These are phyloP conservation scores for Lophiotrema nucula DNA, from an alignment of 495 filamentous ascomycete genomes.

Conservation along the genomic window DNA sequence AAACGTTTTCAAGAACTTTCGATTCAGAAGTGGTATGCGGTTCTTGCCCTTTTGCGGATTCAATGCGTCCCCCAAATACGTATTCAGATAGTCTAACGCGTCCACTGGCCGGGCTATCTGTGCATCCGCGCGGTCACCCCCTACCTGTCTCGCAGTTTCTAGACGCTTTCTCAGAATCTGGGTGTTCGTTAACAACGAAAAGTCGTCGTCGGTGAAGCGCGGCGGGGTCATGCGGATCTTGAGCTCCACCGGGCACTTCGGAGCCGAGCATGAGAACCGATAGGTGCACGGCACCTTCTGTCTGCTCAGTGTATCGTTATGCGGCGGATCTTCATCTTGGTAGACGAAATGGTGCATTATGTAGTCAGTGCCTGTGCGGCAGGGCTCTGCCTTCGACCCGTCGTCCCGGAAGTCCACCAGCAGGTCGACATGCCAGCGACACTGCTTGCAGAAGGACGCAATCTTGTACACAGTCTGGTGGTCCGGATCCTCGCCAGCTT, in stretches of 20 bases:
- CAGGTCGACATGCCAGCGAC: slow-evolving; percentile 29
- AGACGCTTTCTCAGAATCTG: slow-evolving; percentile 53
- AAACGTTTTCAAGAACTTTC: slow-evolving; percentile 68
- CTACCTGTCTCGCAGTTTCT: slow-evolving; percentile 51
- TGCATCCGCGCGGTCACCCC: slow-evolving; percentile 60
- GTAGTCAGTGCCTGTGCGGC: slow-evolving; percentile 31
- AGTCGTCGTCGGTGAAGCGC: slow-evolving; percentile 49
- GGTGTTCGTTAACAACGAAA: slow-evolving; percentile 58
- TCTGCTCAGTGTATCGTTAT: background rate
- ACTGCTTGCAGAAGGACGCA: slow-evolving; percentile 52
- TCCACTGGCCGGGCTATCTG: slow-evolving; percentile 48
- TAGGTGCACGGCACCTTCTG: slow-evolving; percentile 27
- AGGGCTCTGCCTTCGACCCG: slow-evolving; percentile 26
- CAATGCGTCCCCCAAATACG: slow-evolving; percentile 64
- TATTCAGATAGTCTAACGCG: slow-evolving; percentile 56
- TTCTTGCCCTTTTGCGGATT: slow-evolving; percentile 48
- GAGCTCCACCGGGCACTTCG: slow-evolving; percentile 55
- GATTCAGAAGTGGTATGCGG: slow-evolving; percentile 64
- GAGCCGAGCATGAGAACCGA: slow-evolving; percentile 60
- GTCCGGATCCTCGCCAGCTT: slow-evolving; percentile 42
- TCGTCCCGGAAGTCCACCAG: slow-evolving; percentile 43
- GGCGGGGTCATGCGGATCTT: slow-evolving; percentile 56
- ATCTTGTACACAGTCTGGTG: slow-evolving; percentile 49
- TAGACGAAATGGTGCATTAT: slow-evolving; percentile 45
- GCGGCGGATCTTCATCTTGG: background rate